Conservation (phyloP, 495 filamentous ascomycete species). For the Aspergillus incahuasiensis region DNA sequence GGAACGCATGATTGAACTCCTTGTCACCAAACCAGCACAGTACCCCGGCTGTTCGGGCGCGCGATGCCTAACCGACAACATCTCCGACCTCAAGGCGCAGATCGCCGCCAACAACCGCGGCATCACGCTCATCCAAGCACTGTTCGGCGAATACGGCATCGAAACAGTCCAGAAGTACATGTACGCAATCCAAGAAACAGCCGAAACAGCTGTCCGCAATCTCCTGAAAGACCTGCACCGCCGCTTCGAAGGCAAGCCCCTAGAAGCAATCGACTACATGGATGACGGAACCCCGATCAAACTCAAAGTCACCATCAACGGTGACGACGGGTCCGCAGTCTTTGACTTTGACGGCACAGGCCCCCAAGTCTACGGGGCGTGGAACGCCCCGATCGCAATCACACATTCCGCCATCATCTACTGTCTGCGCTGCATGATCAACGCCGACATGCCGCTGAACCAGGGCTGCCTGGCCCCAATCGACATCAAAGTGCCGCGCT, state of each 20-base stretch:
- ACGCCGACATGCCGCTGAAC: constrained; percentile 91
- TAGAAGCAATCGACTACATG: constrained; percentile 91
- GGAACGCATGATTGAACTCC: constrained; percentile 73
- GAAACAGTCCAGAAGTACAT: constrained; percentile 95
- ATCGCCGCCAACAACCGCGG: constrained; percentile 95
- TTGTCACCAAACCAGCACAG: constrained; percentile 77
- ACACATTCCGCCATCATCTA: constrained; percentile 97
- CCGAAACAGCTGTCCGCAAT: constrained; percentile 76
- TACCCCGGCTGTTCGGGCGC: constrained; percentile 88
- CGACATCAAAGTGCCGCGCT: constrained; percentile 75
- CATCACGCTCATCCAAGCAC: constrained; percentile 76
- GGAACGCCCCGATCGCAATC: constrained; percentile 91
- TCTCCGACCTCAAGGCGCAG: constrained; percentile 95
- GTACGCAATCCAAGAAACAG: constrained; percentile 88
- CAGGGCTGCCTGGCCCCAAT: constrained; percentile 92
- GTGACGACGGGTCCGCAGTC: constrained; percentile 75
- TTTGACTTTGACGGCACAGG: constrained; percentile 89
- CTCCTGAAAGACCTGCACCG: constrained; percentile 58
- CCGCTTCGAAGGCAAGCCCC: constrained; percentile 69
- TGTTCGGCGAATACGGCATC: constrained; percentile 89
- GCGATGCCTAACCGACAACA: constrained; percentile 84
- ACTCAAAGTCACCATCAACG: constrained; percentile 80
- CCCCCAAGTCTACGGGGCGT: constrained; percentile 89
- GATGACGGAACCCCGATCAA: constrained; percentile 91
- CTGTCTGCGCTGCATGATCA: constrained; percentile 87